Base-by-base conservation (phyloP, 768 basidiomycete species). In the Hortiboletus flavorubellus region DNA sequence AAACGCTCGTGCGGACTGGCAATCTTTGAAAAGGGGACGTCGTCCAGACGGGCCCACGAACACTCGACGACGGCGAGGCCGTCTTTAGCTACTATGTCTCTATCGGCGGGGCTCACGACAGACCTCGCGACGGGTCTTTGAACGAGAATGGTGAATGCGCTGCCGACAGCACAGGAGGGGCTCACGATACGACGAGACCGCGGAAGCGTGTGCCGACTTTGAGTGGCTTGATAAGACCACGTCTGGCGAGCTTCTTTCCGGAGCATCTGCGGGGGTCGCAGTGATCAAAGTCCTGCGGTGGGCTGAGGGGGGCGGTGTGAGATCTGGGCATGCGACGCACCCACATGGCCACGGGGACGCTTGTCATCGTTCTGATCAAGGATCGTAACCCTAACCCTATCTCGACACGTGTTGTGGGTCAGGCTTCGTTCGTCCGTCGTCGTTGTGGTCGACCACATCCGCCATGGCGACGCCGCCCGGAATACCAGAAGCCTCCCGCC, bases 61-160 rank as follows among this genome's bases (percentile, higher is more conserved):
- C 96, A 98, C 68, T 99, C 97, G 2, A 99, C 92, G n/a, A 99
- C 97, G 1, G 96, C 97, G 6, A 98, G 73, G 0, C 97, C 97
- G 34, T 76, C 75, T 43, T 78, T 76, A 0, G 80, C 74, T 9
- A 98, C 76, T 53, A 95, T 83, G 5, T 87, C 85, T n/a, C 84
- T 80, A 66, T 99, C 97, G 1, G 86, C 80, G 1, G 93, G 93
- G 44, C 85, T 89, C 21, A 98, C 79, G 23, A 89, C 75, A 61
- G 82, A 78, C 30, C 78, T 88, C 0, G 86, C 96, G 66, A 93
- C 91, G 3, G 96, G 96, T 34, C 93, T 95, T 54, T 55, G 40
- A n/a, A 38, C 40, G 35, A 23, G 48, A n/a, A 49, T 49, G 46
- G 31, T 56, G 50, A 46, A 42, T n/a, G 42, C 11, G 35, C 30